Percentiles rank a stretch among this genome's conserved stretches.
Conservation (phyloP, 805 yeast species). For the Ogataea minuta region DNA sequence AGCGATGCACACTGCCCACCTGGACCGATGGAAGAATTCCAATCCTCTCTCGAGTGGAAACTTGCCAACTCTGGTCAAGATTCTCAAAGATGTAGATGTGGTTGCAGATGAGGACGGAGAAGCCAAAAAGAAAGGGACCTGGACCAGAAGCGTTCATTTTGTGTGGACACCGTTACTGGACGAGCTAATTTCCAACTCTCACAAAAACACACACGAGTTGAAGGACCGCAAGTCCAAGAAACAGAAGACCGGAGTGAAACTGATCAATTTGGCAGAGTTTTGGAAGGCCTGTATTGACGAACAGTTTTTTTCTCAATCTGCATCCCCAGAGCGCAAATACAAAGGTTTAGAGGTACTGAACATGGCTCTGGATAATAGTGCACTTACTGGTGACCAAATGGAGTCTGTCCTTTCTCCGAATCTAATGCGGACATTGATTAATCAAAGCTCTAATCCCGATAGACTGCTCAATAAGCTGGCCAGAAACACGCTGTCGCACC, state of each 20-base stretch:
- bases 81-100: conserved; percentile 56
- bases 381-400: conserved; percentile 17
- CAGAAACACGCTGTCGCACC: conserved; percentile 43
- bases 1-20: conserved; percentile 19
- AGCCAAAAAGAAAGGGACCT: conserved; percentile 57
- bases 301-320: conserved; percentile 66
- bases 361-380: conserved; percentile 38
- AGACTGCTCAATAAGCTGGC: conserved; percentile 70
- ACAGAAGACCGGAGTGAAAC: conserved; percentile 25
- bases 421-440: conserved; percentile 67
- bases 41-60: conserved; percentile 78
- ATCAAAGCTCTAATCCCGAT: conserved; percentile 67
- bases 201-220: conserved; percentile 20
- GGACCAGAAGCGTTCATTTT: conserved; percentile 75
- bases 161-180: conserved; percentile 66
- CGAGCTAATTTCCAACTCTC: conserved; percentile 35
- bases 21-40: conserved; percentile 59
- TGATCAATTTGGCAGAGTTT: conserved; percentile 55
- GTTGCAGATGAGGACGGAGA: conserved; percentile 38
- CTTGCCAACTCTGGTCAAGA: conserved; percentile 55
- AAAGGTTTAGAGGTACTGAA: conserved; percentile 79
- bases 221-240: conserved; percentile 37
- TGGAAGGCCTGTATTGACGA: conserved; percentile 83
- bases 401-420: conserved; percentile 53
- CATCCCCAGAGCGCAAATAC: conserved; percentile 83